These are phyloP conservation scores for Sporothrix inflata DNA, from an alignment of 2,329 filamentous ascomycete species.

Conservation along the genomic window DNA sequence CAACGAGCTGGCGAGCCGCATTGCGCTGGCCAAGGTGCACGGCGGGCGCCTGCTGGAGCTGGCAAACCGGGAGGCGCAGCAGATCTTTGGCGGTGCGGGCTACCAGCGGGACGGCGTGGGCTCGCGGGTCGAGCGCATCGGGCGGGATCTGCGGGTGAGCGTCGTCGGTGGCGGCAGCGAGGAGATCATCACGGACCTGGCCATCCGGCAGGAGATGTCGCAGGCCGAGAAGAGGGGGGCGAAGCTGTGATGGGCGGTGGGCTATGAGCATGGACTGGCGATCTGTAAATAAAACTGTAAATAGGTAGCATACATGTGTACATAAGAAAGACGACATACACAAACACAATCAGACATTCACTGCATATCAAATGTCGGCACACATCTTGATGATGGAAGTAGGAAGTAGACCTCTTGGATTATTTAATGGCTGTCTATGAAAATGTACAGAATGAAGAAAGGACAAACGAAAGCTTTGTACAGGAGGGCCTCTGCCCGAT, in stretches of 20 bases:
- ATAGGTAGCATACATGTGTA: neutral
- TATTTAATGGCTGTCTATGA: neutral
- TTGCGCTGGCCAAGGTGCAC: conserved; percentile 50
- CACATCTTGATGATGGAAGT: neutral
- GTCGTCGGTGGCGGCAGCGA: conserved; percentile 59
- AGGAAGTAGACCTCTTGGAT: too few relatives aligned
- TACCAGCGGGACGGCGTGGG: conserved; percentile 53
- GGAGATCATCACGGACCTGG: conserved; percentile 57
- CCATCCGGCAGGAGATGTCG: conserved; percentile 51
- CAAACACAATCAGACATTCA: neutral
- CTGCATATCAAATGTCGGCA: too few relatives aligned
- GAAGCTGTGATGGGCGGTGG: conserved; percentile 22
- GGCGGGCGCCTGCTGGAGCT: conserved; percentile 54
- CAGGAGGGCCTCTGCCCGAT: neutral
- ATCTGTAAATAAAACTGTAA: neutral
- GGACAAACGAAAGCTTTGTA: conserved; percentile 13
- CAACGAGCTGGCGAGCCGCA: conserved; percentile 41
- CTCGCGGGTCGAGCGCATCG: conserved; percentile 56
- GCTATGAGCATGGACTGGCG: neutral
- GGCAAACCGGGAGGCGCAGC: conserved; percentile 56
- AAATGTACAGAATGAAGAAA: conserved; percentile 1
- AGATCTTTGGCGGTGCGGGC: conserved; percentile 57
- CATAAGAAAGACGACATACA: neutral
- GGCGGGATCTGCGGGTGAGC: conserved; percentile 55
- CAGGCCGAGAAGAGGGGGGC: conserved; percentile 35